A percentile compares a stretch with the other conserved stretches of the same genome.
Conservation (phyloP, 2,329 filamentous ascomycete genomes). For the Colletotrichum tabaci region DNA sequence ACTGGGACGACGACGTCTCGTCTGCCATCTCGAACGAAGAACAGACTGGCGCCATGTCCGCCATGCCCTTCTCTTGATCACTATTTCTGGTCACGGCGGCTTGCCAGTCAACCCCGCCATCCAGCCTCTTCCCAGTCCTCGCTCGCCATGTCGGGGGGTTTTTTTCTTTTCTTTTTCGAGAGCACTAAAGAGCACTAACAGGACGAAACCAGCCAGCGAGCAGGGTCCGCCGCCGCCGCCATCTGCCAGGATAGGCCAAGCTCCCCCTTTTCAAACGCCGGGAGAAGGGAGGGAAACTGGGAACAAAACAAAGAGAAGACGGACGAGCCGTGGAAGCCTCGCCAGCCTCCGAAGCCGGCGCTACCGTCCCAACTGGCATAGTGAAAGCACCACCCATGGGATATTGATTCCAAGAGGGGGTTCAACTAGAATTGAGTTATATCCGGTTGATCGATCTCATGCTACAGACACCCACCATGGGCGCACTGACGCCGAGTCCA, state of each 20-base stretch:
- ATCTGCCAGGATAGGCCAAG: conserved; percentile 13
- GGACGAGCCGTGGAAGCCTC: conserved; percentile 12
- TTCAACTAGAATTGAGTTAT: neutral
- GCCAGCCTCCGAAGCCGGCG: conserved; percentile 30
- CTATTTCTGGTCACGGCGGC: conserved; percentile 3
- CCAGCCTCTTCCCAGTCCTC: neutral
- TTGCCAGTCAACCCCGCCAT: conserved; percentile 6
- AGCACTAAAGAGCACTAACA: too few species aligned
- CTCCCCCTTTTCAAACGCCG: too few species aligned
- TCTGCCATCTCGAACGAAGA: neutral
- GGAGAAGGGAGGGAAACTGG: neutral
- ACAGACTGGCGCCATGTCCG: neutral
- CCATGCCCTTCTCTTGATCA: neutral
- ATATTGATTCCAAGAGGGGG: too few species aligned
- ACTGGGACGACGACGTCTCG: conserved; percentile 6
- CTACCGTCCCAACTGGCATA: conserved; percentile 3
- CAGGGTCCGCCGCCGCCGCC: conserved; percentile 10
- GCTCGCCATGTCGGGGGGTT: conserved; percentile 5
- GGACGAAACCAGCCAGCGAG: conserved; percentile 35
- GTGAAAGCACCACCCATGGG: neutral
- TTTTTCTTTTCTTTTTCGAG: too few species aligned
- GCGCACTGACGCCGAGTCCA: conserved; percentile 5
- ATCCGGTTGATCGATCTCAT: neutral
- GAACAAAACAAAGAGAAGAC: neutral
- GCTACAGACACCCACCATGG: conserved; percentile 1